Evolutionary conservation across 2,329 filamentous ascomycete genomes (phyloP).

Genomic region (Leptographium wingfieldii): DNA sequence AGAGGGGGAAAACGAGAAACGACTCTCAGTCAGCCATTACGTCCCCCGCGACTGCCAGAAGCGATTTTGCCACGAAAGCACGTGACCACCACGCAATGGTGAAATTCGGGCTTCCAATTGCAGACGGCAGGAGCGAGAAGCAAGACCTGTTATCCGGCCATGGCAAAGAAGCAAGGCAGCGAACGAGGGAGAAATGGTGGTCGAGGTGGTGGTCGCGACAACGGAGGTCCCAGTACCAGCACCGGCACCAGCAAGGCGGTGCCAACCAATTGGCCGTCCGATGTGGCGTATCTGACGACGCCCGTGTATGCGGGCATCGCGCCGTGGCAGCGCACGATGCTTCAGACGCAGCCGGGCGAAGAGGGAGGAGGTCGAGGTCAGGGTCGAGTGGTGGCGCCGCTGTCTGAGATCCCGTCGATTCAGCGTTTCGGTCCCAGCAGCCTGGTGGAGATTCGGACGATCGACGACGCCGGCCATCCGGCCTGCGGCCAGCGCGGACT

Average conservation of each 20-base stretch:
- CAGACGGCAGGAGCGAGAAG: not conserved
- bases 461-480: constrained; percentile 38
- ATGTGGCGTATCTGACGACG: constrained; percentile 37
- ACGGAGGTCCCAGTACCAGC: not conserved
- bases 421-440: constrained; percentile 27
- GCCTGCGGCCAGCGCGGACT: constrained; percentile 46
- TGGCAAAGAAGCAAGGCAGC: not conserved
- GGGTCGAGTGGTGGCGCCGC: not conserved
- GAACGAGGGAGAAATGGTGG: not conserved
- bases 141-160: not conserved
- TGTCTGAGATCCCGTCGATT: constrained; percentile 9
- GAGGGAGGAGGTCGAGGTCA: not conserved
- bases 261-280: constrained; percentile 46
- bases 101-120: not conserved
- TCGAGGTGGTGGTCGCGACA: not conserved
- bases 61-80: constrained; percentile 13
- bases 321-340: constrained; percentile 24
- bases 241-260: not conserved
- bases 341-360: constrained; percentile 20
- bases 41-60: not conserved
- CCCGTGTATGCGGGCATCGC: constrained; percentile 36
- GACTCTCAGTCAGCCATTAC: not conserved
- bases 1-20: not conserved
- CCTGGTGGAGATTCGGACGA: constrained; percentile 41
- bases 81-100: constrained; percentile 4